phyloP scores from a whole-genome alignment of 176 grass and related monocot species.

The Poa pratensis region DNA sequence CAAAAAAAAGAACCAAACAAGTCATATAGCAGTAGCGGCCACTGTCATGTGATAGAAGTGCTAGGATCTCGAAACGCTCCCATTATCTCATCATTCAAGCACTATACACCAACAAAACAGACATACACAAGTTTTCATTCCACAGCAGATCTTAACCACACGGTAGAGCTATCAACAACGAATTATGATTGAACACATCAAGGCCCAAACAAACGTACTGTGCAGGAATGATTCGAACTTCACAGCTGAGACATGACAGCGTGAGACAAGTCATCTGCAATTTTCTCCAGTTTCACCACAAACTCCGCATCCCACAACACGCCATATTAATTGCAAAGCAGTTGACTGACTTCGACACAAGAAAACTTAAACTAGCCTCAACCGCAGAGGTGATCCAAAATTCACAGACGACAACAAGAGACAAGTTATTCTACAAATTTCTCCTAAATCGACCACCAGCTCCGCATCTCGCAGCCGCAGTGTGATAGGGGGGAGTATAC shows the following conservation, averaged over 20 bases:
- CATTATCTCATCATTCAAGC: neutral
- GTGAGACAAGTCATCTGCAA: neutral
- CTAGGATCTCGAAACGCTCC: neutral
- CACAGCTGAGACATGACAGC: neutral
- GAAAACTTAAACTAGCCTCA: neutral
- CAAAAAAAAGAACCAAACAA: neutral
- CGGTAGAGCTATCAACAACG: neutral
- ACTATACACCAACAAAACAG: neutral
- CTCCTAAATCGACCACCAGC: neutral
- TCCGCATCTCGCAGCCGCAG: neutral
- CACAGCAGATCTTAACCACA: neutral
- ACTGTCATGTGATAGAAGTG: neutral
- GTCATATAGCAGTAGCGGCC: neutral
- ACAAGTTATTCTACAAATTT: neutral
- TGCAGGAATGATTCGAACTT: neutral
- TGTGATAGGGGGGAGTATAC: slow-evolving; percentile 23
- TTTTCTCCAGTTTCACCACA: neutral
- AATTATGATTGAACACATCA: neutral
- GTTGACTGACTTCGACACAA: neutral
- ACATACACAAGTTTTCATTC: no score
- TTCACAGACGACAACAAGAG: neutral
- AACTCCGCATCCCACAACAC: neutral
- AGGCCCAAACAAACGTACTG: neutral
- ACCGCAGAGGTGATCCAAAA: neutral
- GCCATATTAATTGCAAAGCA: neutral